Base-by-base conservation (phyloP, 1,139 yeast genomes). In the Zygoascus meyerae region DNA sequence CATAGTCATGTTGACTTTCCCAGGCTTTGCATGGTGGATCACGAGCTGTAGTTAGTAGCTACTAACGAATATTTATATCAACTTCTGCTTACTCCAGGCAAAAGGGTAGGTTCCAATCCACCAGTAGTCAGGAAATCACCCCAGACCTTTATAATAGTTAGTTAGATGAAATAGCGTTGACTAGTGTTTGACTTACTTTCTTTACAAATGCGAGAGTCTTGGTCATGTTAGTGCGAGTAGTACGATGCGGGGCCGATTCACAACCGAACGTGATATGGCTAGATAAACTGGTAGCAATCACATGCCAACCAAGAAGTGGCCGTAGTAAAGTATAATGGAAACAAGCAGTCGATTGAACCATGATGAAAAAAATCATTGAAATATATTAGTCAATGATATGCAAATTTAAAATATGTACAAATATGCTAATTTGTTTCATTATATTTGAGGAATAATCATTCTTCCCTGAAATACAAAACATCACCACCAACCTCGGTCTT, bases 71-170 rank as follows among this genome's bases (percentile, higher is more conserved):
- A n/a, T n/a, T n/a, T n/a, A n/a, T n/a, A n/a, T n/a, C n/a, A n/a
- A n/a, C n/a, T n/a, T n/a, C n/a, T n/a, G n/a, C 58, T 28, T 51
- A 65, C 67, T 42, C 57, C 57, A 16, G 57, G 55, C 38, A 67
- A 50, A 40, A 67, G 52, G 4, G 66, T 55, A 3, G 71, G 66
- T 52, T 67, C 71, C 40, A 67, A 59, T 14, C 71, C 71, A 40
- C 69, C 62, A n/a, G 55, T 52, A 28, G 55, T 47, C 44, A 65
- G 48, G 53, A 67, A 67, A 44, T 64, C 63, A 16, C 54, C 48
- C 70, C 70, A 67, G 33, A 67, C 70, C 64, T 58, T 33, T n/a
- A n/a, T n/a, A n/a, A n/a, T n/a, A n/a, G n/a, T n/a, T n/a, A n/a
- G n/a, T n/a, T n/a, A n/a, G n/a, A n/a, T n/a, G n/a, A n/a, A n/a